Evolutionary conservation across 2,329 filamentous ascomycete species (phyloP).

Genomic region (Lasiodiplodia hormozganensis): DNA sequence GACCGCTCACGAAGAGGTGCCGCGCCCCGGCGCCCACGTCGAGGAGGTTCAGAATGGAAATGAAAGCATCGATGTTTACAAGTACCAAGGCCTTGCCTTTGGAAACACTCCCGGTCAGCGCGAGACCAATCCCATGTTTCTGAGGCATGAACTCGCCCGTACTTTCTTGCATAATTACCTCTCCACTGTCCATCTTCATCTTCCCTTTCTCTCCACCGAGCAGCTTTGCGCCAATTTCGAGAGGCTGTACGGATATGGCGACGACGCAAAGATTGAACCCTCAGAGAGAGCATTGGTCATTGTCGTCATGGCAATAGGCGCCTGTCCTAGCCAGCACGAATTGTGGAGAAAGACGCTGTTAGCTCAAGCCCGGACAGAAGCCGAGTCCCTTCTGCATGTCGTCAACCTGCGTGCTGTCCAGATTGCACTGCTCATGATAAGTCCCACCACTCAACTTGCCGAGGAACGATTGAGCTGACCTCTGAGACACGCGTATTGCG

Average conservation of each 20-base stretch:
- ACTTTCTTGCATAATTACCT: conserved; percentile 29
- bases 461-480: neutral
- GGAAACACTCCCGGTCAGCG: conserved; percentile 18
- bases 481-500: conserved; percentile 11
- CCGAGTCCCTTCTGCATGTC: conserved; percentile 20
- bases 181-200: conserved; percentile 6
- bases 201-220: conserved; percentile 23
- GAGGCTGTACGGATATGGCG: conserved; percentile 23
- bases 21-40: conserved; percentile 8
- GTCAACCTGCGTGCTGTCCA: conserved; percentile 26
- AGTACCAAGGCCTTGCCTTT: conserved; percentile 30
- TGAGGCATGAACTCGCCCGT: conserved; percentile 22
- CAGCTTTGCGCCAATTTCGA: conserved; percentile 25
- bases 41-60: conserved; percentile 29
- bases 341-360: conserved; percentile 21
- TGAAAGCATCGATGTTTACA: conserved; percentile 26
- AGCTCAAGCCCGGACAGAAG: conserved; percentile 22
- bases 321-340: conserved; percentile 20
- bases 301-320: conserved; percentile 27
- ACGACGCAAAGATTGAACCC: conserved; percentile 22
- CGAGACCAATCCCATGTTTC: conserved; percentile 27
- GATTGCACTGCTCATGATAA: conserved; percentile 26
- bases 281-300: conserved; percentile 27
- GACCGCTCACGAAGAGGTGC: conserved; percentile 25
- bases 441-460: neutral